Base-by-base conservation (phyloP, 768 basidiomycete species). In the Auricularia auricula-judae region DNA sequence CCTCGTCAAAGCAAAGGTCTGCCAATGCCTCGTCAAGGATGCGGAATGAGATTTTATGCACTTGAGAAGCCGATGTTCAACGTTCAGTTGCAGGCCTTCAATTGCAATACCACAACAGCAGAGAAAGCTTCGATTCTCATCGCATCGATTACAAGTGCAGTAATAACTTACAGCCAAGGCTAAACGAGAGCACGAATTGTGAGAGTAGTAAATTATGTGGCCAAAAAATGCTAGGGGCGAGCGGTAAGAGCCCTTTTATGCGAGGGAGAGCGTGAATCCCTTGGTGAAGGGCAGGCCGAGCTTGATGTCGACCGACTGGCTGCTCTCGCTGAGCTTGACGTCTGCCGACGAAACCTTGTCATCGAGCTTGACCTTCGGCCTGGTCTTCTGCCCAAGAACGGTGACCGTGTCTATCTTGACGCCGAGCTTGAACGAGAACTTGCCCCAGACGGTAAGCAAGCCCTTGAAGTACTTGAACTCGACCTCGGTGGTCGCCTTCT, bases 271-370 rank as follows among this genome's bases (percentile, higher is more conserved):
- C 34, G 70, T 72, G 58, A 82, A 79, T 4, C 68, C 72, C 11
- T 65, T 14, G 10, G 67, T 73, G 65, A 83, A 76, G 1, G 76
- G 73, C 4, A 74, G 66, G 8, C 73, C 77, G 16, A 84, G 68
- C 4, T 67, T 62, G 7, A 85, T 79, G 51, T 78, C 76, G 66
- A 85, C 63, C 42, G 84, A 80, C 71, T 79, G 75, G 11, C 65
- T 75, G 3, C 33, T 62, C 42, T 65, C 64, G 69, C 85, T 76
- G 66, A 78, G 82, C 35, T 67, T 42, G 23, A 77, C 67, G 44
- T 68, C 62, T 3, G 62, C 63, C 36, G 66, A 65, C 7, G 59
- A 53, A 3, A 66, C 63, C 51, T 33, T 54, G 21, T 56, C 63
- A 43, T 61, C 47, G 35, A 35, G 16, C 36, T 53, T 64, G 36